Conservation (phyloP, 2,329 filamentous ascomycete species). For the Neoscytalidium dimidiatum region DNA sequence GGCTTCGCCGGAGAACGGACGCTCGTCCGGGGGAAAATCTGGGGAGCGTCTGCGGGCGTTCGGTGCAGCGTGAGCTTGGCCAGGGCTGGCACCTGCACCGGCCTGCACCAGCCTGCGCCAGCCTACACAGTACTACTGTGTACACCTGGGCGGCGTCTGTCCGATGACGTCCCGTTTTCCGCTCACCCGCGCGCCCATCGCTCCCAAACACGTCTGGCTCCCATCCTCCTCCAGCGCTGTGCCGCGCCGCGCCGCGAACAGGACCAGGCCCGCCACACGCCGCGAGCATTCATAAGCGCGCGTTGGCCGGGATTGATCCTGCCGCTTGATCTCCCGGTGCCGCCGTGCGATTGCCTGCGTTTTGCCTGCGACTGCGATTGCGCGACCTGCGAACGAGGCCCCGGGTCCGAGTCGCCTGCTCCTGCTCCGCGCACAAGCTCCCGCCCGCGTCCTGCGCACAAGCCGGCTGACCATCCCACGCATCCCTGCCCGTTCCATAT, state of each 20-base stretch:
- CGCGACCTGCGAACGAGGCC: too few species aligned
- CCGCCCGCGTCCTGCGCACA: not conserved
- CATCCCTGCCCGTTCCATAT: not conserved
- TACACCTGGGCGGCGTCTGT: not conserved
- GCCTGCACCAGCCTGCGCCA: too few species aligned
- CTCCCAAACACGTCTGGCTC: not conserved
- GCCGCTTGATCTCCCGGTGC: not conserved
- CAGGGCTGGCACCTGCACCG: too few species aligned
- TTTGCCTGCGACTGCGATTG: too few species aligned
- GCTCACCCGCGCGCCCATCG: conserved; percentile 7
- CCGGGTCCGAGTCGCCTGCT: not conserved
- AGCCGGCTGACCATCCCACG: conserved; percentile 9
- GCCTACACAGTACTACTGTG: too few species aligned
- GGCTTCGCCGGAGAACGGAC: not conserved
- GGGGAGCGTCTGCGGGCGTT: not conserved
- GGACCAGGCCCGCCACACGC: not conserved
- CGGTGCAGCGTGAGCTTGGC: not conserved
- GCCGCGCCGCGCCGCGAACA: not conserved
- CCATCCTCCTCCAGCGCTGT: not conserved
- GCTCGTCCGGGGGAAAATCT: conserved; percentile 1
- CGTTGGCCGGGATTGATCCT: not conserved
- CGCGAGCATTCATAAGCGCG: not conserved
- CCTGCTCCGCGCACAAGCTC: not conserved
- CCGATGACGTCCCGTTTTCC: conserved; percentile 3
- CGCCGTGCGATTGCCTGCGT: too few species aligned